Base-by-base conservation (phyloP, 2,329 filamentous ascomycete genomes). In the Fusarium sp. region DNA sequence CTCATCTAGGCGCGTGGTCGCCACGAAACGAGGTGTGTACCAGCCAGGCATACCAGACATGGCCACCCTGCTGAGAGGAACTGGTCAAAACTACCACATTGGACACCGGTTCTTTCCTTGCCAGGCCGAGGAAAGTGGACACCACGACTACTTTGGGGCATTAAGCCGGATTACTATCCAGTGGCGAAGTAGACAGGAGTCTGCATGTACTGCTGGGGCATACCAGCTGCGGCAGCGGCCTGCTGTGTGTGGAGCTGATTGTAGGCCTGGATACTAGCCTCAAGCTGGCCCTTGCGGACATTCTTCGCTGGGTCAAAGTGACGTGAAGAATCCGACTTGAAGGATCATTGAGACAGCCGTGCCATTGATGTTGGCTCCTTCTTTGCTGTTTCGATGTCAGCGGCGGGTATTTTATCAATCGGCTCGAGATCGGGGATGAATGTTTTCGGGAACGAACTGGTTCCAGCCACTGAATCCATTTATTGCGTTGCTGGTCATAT, bases 161-260 rank as follows among this genome's bases (percentile, higher is more conserved):
- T 83, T 83, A 90, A 91, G 62, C 85, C 85, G 68, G 90, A 89
- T 83, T 93, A 88, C 81, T 93, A 89, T 51, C 92, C 92, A 69
- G 93, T 91, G 66, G 90, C 91, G 79, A 97, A 97, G 87, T 96
- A 98, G 83, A 98, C 94, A 57, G 93, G 89, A 59, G 93, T 89
- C 79, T 93, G 92, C 87, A 97, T 95, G 86, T 87, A 93, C 78
- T 91, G 91, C 82, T 91, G 91, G 72, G 92, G 91, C 87, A 97
- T 93, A 75, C 93, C 94, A 54, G 92, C 93, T 70, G 91, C 92
- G 70, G 94, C 93, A 71, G 94, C 94, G 72, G 94, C 93, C 83
- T 98, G 96, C 86, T 98, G 96, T 89, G 98, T 96, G 77, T 96
- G 92, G 78, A 97, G 90, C 82, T 97, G 95, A 87, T 98, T 98